Percentiles rank a stretch among this genome's conserved stretches.
Evolutionary conservation across 768 basidiomycete species (phyloP).

Genomic region (Dioszegia aurantiaca): DNA sequence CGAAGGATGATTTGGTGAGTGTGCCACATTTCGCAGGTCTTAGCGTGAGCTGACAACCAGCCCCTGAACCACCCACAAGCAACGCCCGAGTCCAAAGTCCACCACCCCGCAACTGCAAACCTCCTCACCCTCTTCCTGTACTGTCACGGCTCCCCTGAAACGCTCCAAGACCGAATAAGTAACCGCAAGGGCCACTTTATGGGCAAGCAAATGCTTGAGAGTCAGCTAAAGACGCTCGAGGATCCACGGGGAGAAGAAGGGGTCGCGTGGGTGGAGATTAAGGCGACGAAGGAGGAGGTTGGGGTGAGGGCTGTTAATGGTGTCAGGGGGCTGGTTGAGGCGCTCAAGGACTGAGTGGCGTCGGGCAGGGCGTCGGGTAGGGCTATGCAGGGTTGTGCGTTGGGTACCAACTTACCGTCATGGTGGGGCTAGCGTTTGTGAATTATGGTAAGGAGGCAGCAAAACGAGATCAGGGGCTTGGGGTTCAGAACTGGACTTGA

Average conservation of each 20-base stretch:
- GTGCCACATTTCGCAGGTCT: background rate
- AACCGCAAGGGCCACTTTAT: constrained; percentile 50
- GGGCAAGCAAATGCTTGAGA: constrained; percentile 48
- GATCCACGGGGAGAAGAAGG: constrained; percentile 46
- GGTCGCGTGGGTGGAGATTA: constrained; percentile 44
- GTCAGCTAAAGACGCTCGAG: constrained; percentile 46
- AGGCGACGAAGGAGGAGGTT: constrained; percentile 33
- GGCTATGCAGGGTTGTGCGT: no score
- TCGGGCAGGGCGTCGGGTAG: no score
- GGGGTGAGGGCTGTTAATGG: constrained; percentile 33
- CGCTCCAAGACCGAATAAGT: constrained; percentile 45
- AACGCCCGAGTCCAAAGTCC: constrained; percentile 37
- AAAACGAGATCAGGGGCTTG: no score
- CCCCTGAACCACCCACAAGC: constrained; percentile 37
- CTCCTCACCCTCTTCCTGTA: constrained; percentile 77
- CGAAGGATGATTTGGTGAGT: constrained; percentile 44
- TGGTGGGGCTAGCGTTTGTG: no score
- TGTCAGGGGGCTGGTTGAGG: constrained; percentile 30
- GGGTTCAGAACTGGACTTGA: no score
- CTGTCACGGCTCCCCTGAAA: constrained; percentile 49
- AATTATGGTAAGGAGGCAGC: no score
- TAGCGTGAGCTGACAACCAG: constrained; percentile 19
- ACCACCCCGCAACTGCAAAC: constrained; percentile 45
- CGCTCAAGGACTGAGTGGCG: constrained; percentile 9
- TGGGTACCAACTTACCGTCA: no score